Evolutionary conservation across 768 basidiomycete genomes (phyloP).

Genomic region (Mycena maculata): DNA sequence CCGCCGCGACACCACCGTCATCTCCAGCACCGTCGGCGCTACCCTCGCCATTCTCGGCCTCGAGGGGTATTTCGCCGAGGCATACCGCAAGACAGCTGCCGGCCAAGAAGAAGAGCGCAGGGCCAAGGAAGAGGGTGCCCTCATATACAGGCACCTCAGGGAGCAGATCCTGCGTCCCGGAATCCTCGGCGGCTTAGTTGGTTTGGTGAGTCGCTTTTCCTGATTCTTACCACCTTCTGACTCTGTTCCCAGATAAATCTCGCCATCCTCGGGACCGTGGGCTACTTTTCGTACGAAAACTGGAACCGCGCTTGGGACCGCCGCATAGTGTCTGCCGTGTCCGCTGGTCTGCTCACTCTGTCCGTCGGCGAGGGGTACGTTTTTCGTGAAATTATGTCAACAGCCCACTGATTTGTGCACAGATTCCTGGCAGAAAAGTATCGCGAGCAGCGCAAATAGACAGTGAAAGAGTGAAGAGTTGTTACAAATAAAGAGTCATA

Average conservation of each 20-base stretch:
- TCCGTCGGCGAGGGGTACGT: slow-evolving; percentile 77
- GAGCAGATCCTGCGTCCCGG: slow-evolving; percentile 73
- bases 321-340: slow-evolving; percentile 65
- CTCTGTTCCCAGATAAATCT: slow-evolving; percentile 63
- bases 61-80: slow-evolving; percentile 73
- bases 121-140: slow-evolving; percentile 68
- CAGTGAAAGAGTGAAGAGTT: background rate
- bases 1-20: slow-evolving; percentile 64
- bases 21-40: slow-evolving; percentile 65
- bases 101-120: slow-evolving; percentile 67
- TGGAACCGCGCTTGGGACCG: slow-evolving; percentile 81
- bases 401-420: background rate
- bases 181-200: slow-evolving; percentile 73
- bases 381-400: background rate
- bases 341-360: slow-evolving; percentile 68
- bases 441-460: slow-evolving; percentile 22
- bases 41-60: slow-evolving; percentile 67
- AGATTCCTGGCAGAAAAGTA: slow-evolving; percentile 39
- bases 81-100: slow-evolving; percentile 66
- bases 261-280: slow-evolving; percentile 69
- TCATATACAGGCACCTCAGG: slow-evolving; percentile 63
- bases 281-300: slow-evolving; percentile 72
- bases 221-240: background rate
- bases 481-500: background rate
- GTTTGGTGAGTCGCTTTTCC: slow-evolving; percentile 58